Conservation (phyloP, 495 filamentous ascomycete species). For the Aspergillus homomorphus region DNA sequence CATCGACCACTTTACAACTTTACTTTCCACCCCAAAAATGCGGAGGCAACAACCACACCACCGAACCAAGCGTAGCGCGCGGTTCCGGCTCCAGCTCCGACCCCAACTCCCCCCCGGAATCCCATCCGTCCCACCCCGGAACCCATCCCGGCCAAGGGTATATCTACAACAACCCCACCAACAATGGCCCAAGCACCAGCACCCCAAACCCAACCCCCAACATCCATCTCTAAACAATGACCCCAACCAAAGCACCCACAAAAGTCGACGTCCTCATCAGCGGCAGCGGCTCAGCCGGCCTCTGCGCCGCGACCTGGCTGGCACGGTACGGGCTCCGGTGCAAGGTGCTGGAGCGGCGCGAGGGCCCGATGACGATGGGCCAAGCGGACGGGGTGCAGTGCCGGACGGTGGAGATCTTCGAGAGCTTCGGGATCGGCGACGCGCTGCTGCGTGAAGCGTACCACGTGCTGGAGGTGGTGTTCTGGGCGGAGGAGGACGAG, state of each 20-base stretch:
- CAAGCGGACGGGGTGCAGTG: constrained; percentile 81
- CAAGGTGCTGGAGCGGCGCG: constrained; percentile 61
- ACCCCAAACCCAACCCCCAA: too few relatives aligned
- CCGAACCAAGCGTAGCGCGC: too few relatives aligned
- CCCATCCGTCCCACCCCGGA: constrained; percentile 23
- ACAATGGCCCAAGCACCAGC: too few relatives aligned
- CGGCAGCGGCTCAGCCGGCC: constrained; percentile 67
- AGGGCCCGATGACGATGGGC: constrained; percentile 60
- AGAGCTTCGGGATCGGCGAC: constrained; percentile 71
- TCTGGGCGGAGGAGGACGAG: constrained; percentile 46
- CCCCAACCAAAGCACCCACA: too few relatives aligned
- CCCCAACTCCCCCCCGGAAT: too few relatives aligned
- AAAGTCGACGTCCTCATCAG: constrained; percentile 57
- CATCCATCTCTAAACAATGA: constrained; percentile 23
- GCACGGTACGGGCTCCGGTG: constrained; percentile 57
- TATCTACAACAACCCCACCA: not conserved
- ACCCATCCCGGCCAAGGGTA: constrained; percentile 19
- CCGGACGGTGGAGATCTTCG: constrained; percentile 77
- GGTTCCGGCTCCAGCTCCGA: too few relatives aligned
- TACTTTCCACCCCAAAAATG: too few relatives aligned
- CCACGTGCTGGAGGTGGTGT: constrained; percentile 64
- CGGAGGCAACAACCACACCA: too few relatives aligned
- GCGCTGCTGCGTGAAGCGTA: constrained; percentile 68
- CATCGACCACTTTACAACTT: too few relatives aligned
- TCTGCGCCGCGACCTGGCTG: constrained; percentile 67